These are phyloP conservation scores for Fraxinus sp. DNA, from an alignment of 305 asterid genomes.

Conservation along the genomic window DNA sequence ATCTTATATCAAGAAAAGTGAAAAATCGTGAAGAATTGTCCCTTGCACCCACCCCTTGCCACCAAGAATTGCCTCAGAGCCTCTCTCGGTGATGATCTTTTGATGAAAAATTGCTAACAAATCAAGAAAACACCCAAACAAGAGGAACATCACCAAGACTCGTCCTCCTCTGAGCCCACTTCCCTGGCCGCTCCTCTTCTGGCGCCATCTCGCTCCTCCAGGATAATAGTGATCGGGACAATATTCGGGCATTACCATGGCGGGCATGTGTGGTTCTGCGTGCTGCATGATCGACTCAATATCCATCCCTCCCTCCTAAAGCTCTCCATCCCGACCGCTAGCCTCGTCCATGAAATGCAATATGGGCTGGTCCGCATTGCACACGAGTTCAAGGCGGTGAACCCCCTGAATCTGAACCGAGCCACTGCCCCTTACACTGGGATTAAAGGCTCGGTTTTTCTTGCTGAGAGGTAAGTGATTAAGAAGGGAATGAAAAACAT, in stretches of 20 bases:
- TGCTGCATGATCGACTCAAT: conserved; percentile 69
- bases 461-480: not conserved
- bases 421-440: conserved; percentile 58
- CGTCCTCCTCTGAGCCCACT: conserved; percentile 41
- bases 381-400: conserved; percentile 67
- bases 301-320: conserved; percentile 71
- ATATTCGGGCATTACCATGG: conserved; percentile 78
- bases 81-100: conserved; percentile 71
- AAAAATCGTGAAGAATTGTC: conserved; percentile 49
- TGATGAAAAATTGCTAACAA: conserved; percentile 26
- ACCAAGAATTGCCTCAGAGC: conserved; percentile 79
- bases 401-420: conserved; percentile 50
- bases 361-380: conserved; percentile 73
- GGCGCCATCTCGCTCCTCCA: conserved; percentile 64
- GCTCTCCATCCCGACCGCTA: conserved; percentile 71
- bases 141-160: conserved; percentile 20
- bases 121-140: conserved; percentile 14
- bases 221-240: conserved; percentile 91
- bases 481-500: not conserved
- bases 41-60: conserved; percentile 53
- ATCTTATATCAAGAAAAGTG: not conserved
- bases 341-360: conserved; percentile 74
- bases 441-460: not conserved
- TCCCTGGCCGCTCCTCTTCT: not conserved
- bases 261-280: conserved; percentile 87